Conservation (phyloP, 371 early-diverging fungal species). For the Mortierella sp. region DNA sequence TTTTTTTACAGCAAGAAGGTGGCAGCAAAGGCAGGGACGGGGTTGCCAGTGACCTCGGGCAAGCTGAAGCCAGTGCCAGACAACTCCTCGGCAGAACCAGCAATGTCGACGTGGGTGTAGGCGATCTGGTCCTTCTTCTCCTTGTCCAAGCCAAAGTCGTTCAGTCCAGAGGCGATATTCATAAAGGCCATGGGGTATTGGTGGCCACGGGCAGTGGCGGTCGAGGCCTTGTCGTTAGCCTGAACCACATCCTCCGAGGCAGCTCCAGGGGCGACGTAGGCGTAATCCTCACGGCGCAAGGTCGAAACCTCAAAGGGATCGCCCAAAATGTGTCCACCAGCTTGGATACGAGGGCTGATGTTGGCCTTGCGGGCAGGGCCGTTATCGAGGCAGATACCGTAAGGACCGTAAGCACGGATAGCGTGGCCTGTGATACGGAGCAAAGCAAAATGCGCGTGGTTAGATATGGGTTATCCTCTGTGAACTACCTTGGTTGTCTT, state of each 20-base stretch:
- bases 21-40: slow-evolving; percentile 82
- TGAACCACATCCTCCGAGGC: slow-evolving; percentile 85
- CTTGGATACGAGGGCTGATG: slow-evolving; percentile 73
- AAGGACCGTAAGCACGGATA: slow-evolving; percentile 83
- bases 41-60: slow-evolving; percentile 81
- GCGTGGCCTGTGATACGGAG: slow-evolving; percentile 73
- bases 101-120: slow-evolving; percentile 91
- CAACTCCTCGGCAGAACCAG: slow-evolving; percentile 82
- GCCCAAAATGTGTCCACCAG: slow-evolving; percentile 79
- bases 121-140: slow-evolving; percentile 72
- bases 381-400: slow-evolving; percentile 85
- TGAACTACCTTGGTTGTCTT: background rate
- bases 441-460: background rate
- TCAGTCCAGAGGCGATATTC: slow-evolving; percentile 83
- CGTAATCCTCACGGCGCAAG: slow-evolving; percentile 86
- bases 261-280: slow-evolving; percentile 71
- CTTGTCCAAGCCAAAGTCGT: slow-evolving; percentile 77
- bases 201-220: slow-evolving; percentile 86
- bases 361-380: slow-evolving; percentile 81
- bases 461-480: background rate
- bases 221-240: slow-evolving; percentile 81
- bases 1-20: slow-evolving; percentile 72
- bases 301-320: slow-evolving; percentile 90
- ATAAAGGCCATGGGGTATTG: slow-evolving; percentile 92
- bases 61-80: slow-evolving; percentile 77